Evolutionary conservation across 805 yeast genomes (phyloP).

Genomic region (Pichia nanzhaoensis): DNA sequence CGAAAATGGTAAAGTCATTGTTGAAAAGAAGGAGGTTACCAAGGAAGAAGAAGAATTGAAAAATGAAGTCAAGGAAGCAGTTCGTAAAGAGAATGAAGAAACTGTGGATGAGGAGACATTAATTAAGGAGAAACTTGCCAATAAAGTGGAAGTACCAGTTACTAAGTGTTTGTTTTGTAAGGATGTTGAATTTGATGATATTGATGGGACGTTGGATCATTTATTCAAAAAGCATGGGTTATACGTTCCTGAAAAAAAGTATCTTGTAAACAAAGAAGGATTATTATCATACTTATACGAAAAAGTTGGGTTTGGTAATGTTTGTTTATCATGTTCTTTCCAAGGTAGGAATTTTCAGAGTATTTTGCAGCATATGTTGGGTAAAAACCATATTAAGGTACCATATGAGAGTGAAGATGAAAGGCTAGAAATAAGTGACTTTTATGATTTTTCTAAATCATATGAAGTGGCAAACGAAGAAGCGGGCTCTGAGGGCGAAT

Average conservation of each 20-base stretch:
- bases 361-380: slow-evolving; percentile 79
- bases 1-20: slow-evolving; percentile 23
- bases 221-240: slow-evolving; percentile 79
- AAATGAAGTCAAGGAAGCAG: slow-evolving; percentile 17
- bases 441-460: slow-evolving; percentile 75
- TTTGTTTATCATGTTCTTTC: slow-evolving; percentile 75
- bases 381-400: slow-evolving; percentile 80
- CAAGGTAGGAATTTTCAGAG: slow-evolving; percentile 83
- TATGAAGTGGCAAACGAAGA: slow-evolving; percentile 37
- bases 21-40: slow-evolving; percentile 12
- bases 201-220: slow-evolving; percentile 51
- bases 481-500: slow-evolving; percentile 30
- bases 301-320: slow-evolving; percentile 73
- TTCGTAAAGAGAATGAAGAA: slow-evolving; percentile 14
- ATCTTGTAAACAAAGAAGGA: slow-evolving; percentile 62
- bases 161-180: slow-evolving; percentile 46
- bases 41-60: slow-evolving; percentile 17
- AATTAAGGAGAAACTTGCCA: slow-evolving; percentile 38
- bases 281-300: slow-evolving; percentile 71
- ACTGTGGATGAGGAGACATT: slow-evolving; percentile 34
- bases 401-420: slow-evolving; percentile 85
- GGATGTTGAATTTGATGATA: slow-evolving; percentile 28
- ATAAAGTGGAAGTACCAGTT: slow-evolving; percentile 41
- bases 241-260: slow-evolving; percentile 77
- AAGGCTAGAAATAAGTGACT: slow-evolving; percentile 65